Base-by-base conservation (phyloP, 768 basidiomycete species). In the Kwoniella dendrophila region DNA sequence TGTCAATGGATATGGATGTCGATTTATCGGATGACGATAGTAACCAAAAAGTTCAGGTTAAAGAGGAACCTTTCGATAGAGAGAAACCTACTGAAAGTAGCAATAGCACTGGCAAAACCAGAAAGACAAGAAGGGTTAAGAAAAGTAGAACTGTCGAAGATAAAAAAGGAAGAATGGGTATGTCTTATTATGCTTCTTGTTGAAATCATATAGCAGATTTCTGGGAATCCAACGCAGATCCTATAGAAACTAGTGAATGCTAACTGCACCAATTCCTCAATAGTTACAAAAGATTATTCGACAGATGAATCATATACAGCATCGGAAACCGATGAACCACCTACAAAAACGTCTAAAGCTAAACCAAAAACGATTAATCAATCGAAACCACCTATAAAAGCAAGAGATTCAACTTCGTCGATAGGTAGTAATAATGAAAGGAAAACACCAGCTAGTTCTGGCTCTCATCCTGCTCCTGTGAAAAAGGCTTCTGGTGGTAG, bases 131-230 rank as follows among this genome's bases (percentile, higher is more conserved):
- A 27, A 69, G 63, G 41, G 70, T 75, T 30, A 73, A 69, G 66
- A 75, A 68, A 64, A 69, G 59, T 24, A 57, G 44, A 45, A 63
- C 58, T 50, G 66, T 60, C 32, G 60, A 63, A 24, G 63, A 75
- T 49, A 66, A 66, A 32, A 71, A 71, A 52, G 74, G 74, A 8
- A 73, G 73, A 48, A 73, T 68, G 64, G 70, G 74, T 75, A 33
- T 55, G 72, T 70, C 24, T 33, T 24, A 48, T 48, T 22, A 51
- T 5, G 18, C 32, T 32, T 20, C 32, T 30, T 26, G 7, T 20
- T 27, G 12, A 18, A 49, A 30, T 27, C 26, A 24, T 12, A 14
- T 24, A 10, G 16, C 2, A 1, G 18, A 10, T 45, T n/a, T 18
- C 10, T 11, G 16, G 44, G 44, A 45, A 11, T 45, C 44, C 22